Evolutionary conservation across 2,329 filamentous ascomycete species (phyloP).

Genomic region (Colletotrichum simmondsii): DNA sequence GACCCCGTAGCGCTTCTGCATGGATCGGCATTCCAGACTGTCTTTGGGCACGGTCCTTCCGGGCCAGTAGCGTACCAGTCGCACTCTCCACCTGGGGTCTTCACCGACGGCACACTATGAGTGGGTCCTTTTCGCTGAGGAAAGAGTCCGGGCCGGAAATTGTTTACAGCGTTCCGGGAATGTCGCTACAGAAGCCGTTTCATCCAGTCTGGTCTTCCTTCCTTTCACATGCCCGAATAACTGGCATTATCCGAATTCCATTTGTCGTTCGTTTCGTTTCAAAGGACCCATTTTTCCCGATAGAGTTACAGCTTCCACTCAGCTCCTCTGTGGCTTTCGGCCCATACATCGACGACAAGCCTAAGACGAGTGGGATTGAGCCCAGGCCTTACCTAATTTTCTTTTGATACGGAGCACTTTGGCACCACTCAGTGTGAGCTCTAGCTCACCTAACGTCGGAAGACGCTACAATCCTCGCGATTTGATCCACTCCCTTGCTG

Average conservation of each 20-base stretch:
- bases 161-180: neutral
- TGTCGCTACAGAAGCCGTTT: conserved; percentile 7
- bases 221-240: conserved; percentile 14
- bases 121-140: neutral
- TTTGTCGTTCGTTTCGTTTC: neutral
- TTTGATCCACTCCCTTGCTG: neutral
- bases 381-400: neutral
- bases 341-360: neutral
- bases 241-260: neutral
- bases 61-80: neutral
- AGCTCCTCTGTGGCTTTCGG: neutral
- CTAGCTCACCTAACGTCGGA: neutral
- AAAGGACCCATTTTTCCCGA: neutral
- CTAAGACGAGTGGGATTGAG: neutral
- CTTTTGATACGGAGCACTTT: neutral
- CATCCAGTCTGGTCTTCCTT: neutral
- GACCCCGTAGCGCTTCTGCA: conserved; percentile 24
- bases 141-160: neutral
- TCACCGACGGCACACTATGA: neutral
- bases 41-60: conserved; percentile 5
- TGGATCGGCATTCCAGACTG: conserved; percentile 27
- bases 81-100: conserved; percentile 15
- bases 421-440: neutral
- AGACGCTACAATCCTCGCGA: neutral
- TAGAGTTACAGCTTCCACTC: neutral